A percentile compares a stretch with the other conserved stretches of the same genome.
Conservation (phyloP, 805 yeast genomes). For the Wickerhamiella parazyma region DNA sequence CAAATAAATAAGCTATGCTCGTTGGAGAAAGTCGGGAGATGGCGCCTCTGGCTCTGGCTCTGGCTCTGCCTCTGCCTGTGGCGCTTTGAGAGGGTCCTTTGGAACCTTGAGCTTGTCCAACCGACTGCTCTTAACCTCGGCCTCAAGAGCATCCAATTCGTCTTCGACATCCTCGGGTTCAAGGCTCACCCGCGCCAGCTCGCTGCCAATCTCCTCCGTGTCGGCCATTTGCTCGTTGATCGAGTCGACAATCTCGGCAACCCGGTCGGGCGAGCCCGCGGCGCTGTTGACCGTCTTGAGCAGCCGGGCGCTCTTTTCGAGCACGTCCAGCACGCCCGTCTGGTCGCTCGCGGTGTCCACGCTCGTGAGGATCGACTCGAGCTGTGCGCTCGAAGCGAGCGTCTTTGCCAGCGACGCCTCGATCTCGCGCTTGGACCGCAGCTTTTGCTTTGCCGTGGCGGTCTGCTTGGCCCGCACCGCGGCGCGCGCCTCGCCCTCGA, state of each 20-base stretch:
- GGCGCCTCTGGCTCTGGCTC: slow-evolving; percentile 2
- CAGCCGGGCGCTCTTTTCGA: slow-evolving; percentile 28
- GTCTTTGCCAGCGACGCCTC: slow-evolving; percentile 20
- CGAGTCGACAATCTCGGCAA: slow-evolving; percentile 31
- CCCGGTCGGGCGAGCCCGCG: slow-evolving; percentile 33
- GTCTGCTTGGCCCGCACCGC: slow-evolving; percentile 13
- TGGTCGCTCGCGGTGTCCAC: slow-evolving; percentile 35
- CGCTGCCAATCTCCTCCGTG: slow-evolving; percentile 29
- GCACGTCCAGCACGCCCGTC: slow-evolving; percentile 27
- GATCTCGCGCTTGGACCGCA: slow-evolving; percentile 19
- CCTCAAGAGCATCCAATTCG: slow-evolving; percentile 29
- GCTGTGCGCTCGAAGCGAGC: slow-evolving; percentile 26
- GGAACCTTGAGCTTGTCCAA: slow-evolving; percentile 9
- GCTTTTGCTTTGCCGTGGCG: slow-evolving; percentile 7
- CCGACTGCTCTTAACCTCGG: slow-evolving; percentile 16
- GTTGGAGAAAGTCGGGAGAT: background rate
- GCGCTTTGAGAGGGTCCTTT: background rate
- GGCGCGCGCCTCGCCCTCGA: slow-evolving; percentile 12
- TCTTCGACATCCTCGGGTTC: slow-evolving; percentile 28
- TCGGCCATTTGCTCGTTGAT: slow-evolving; percentile 28
- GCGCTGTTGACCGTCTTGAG: slow-evolving; percentile 29
- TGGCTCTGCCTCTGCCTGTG: background rate
- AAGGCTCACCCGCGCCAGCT: slow-evolving; percentile 23
- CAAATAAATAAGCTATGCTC: background rate
- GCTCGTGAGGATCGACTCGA: slow-evolving; percentile 29